Evolutionary conservation across 2,329 filamentous ascomycete genomes (phyloP).

Genomic region (Cladosporium sp.): DNA sequence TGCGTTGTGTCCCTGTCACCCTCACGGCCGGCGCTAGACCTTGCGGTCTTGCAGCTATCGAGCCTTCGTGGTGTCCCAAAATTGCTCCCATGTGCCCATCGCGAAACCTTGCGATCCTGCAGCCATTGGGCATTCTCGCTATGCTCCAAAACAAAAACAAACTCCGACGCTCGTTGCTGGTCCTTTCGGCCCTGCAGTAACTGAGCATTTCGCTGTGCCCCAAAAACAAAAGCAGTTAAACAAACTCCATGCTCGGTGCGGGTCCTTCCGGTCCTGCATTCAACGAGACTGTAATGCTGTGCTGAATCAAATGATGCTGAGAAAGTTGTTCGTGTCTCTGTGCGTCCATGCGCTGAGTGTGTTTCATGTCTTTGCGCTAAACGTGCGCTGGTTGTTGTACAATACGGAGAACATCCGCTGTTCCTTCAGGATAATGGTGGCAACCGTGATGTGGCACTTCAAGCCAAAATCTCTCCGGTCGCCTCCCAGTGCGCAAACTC

Average conservation of each 20-base stretch:
- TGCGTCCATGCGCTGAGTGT: too few relatives aligned
- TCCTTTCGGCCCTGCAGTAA: too few relatives aligned
- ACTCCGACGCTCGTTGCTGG: background rate
- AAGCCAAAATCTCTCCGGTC: conserved; percentile 5
- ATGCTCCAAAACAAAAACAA: background rate
- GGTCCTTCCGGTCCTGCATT: too few relatives aligned
- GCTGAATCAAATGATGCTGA: too few relatives aligned
- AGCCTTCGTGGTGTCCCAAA: background rate
- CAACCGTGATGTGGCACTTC: background rate
- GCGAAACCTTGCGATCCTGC: too few relatives aligned
- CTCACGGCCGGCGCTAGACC: background rate
- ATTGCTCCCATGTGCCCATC: too few relatives aligned
- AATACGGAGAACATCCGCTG: background rate
- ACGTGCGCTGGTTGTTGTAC: too few relatives aligned
- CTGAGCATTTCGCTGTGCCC: background rate
- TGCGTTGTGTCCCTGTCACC: background rate
- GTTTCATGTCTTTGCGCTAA: too few relatives aligned
- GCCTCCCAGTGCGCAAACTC: conserved; percentile 8
- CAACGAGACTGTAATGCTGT: too few relatives aligned
- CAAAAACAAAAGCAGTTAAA: background rate
- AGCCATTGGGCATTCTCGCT: background rate
- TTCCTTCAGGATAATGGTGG: background rate
- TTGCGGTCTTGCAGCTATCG: background rate
- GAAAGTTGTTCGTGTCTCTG: too few relatives aligned
- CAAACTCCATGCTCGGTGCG: background rate